Evolutionary conservation across 75 land plant species (phyloP), one percentile per base, ranked within the genome.

Genomic region (Selaginella moellendorffii): DNA sequence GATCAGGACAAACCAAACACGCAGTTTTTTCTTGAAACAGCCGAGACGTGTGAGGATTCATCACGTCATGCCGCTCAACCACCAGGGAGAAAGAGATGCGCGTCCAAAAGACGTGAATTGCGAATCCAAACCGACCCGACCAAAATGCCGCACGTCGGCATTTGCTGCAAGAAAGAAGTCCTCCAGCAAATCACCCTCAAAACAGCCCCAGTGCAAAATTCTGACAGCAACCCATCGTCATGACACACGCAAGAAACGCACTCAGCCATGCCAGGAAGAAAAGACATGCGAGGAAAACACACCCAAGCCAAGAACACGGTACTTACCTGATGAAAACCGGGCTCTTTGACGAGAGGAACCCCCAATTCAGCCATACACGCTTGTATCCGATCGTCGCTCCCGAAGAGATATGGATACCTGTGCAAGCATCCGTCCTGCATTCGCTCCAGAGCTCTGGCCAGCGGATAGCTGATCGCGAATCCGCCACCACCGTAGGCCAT

Each of bases 401-500:
- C 88, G 65, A 79, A 84, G 31, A 87, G 54, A 10, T 63, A 71
- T 0, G 91, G 91, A 31, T 81, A 84, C 30, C 86, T 66, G 65
- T 72, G 73, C 12, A 84, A 71, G 63, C 86, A 84, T 27, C 70
- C 51, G 53, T 85, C 88, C 63, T 85, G 89, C 79, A 81, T 83
- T 26, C 52, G 28, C 10, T 56, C 64, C 21, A 85, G 71, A 0
- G 74, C 79, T 28, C 51, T 68, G 24, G 89, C 86, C 24, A 85
- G 54, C 5, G 84, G 77, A 46, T 74, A 71, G 59, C 87, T 84
- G 25, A 84, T 79, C 29, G 87, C 87, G 69, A 85, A 83, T 1
- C 88, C 88, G 0, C 88, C 88, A 2, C 86, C 88, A 31, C 88
- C 88, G 67, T 72, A 85, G 9, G 86, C 88, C 88, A 85, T 85